Conservation (phyloP, 495 filamentous ascomycete species). For the Cetradonia linearis region DNA sequence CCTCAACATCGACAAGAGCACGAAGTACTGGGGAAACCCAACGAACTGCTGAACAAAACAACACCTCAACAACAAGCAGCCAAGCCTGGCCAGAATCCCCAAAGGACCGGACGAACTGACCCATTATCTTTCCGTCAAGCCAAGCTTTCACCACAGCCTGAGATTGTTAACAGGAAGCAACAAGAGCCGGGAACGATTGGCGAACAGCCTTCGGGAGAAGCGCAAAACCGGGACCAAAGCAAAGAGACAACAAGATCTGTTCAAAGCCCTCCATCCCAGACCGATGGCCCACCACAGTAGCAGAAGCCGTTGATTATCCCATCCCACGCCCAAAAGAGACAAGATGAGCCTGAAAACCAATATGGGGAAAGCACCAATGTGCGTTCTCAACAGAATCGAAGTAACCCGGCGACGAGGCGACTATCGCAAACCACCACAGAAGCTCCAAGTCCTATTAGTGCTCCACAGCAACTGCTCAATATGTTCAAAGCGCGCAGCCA, state of each 20-base stretch:
- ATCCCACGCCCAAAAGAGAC: neutral
- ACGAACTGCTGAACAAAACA: neutral
- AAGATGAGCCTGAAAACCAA: neutral
- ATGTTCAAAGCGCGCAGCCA: slow-evolving; percentile 13
- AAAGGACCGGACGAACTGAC: neutral
- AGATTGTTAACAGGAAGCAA: neutral
- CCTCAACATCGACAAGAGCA: neutral
- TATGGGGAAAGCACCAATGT: neutral
- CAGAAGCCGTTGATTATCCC: neutral
- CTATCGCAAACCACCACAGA: neutral
- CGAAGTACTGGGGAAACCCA: neutral
- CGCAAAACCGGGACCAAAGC: neutral
- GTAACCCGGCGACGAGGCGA: neutral
- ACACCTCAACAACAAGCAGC: neutral
- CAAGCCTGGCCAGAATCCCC: neutral
- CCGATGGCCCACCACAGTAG: neutral
- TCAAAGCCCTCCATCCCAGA: neutral
- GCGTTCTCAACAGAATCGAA: neutral
- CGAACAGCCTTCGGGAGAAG: neutral
- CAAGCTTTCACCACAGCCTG: neutral
- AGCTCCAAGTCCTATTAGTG: neutral
- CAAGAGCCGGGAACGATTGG: neutral
- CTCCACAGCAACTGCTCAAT: slow-evolving; percentile 11
- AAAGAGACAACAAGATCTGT: neutral
- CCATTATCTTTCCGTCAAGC: neutral